Evolutionary conservation across 2,329 filamentous ascomycete species (phyloP), one percentile per base, ranked within the genome.

Genomic region (Colletotrichum horii): DNA sequence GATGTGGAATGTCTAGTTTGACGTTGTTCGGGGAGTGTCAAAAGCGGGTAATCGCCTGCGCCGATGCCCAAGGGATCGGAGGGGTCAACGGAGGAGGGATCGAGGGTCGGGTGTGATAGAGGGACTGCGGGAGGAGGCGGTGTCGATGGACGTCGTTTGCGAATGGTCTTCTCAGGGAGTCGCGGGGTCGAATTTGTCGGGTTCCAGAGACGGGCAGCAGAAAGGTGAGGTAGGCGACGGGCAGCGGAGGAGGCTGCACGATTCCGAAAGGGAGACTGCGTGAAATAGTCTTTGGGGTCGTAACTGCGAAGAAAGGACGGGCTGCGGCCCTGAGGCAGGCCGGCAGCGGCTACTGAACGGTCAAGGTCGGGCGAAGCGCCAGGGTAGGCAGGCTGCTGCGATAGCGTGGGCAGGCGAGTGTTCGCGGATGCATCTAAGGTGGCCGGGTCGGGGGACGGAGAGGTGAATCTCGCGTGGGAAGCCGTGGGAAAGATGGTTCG

Each of bases 101-200:
- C 83, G 67, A 89, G 83, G 28, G 83, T 79, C 11, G 88, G 88
- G 69, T 89, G 87, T 19, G 83, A 82, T 38, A 91, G 84, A 16
- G 89, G 89, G 11, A 91, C 82, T 8, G 88, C 79, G 14, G 90
- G 89, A 48, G 88, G 88, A 8, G 88, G 88, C 19, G 90, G 90
- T 19, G 88, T 89, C 16, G 90, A 91, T 19, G 86, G 86, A 30
- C 89, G 88, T 71, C 89, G 87, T 76, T 81, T 84, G 71, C 86
- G 84, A 58, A 79, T 66, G n/a, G 75, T 76, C 34, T 74, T 79
- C 56, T 73, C 80, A 71, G 84, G 77, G 70, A 82, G 78, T 74
- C 89, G 86, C 60, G 89, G 90, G 4, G 90, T 91, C 30, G 89
- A 92, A 80, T 92, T 92, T 74, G 89, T 89, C 28, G 90, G 90